Percentiles rank a stretch among this genome's conserved stretches.
phyloP scores from a whole-genome alignment of 768 basidiomycete genomes.

The Boletus sp. region DNA sequence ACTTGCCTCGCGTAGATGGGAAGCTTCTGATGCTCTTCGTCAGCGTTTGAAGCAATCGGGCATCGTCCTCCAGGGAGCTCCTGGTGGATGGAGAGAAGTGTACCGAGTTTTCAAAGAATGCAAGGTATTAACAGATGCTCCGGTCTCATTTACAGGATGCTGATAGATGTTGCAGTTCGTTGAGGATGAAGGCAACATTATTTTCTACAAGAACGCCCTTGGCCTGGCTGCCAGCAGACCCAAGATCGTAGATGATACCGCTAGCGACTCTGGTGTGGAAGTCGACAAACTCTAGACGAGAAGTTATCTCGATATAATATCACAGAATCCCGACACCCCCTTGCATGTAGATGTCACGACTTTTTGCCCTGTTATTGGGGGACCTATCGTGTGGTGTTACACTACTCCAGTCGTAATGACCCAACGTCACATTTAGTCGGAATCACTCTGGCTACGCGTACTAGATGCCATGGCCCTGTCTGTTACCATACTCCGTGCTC shows the following conservation, averaged over 20 bases:
- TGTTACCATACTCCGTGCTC: no score
- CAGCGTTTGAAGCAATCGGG: conserved; percentile 60
- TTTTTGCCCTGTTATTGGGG: background rate
- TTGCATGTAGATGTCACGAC: conserved; percentile 11
- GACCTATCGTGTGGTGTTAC: background rate
- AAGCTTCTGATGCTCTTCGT: conserved; percentile 84
- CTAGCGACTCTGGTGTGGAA: conserved; percentile 70
- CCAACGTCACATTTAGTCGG: background rate
- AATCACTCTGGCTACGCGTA: background rate
- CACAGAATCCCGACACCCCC: background rate
- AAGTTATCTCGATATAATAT: background rate
- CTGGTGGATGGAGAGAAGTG: conserved; percentile 78
- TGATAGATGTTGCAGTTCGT: conserved; percentile 58
- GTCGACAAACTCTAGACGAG: conserved; percentile 37
- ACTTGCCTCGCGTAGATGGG: conserved; percentile 57
- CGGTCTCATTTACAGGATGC: background rate
- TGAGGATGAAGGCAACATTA: conserved; percentile 87
- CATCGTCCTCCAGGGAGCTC: conserved; percentile 64
- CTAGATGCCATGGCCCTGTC: no score
- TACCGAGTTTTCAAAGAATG: conserved; percentile 76
- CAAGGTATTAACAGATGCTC: conserved; percentile 45
- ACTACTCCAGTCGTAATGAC: background rate
- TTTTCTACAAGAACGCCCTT: conserved; percentile 87
- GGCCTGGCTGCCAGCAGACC: conserved; percentile 75
- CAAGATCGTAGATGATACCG: conserved; percentile 55